Evolutionary conservation across 305 asterid species (phyloP).

Genomic region (Fraxinus latifolia): DNA sequence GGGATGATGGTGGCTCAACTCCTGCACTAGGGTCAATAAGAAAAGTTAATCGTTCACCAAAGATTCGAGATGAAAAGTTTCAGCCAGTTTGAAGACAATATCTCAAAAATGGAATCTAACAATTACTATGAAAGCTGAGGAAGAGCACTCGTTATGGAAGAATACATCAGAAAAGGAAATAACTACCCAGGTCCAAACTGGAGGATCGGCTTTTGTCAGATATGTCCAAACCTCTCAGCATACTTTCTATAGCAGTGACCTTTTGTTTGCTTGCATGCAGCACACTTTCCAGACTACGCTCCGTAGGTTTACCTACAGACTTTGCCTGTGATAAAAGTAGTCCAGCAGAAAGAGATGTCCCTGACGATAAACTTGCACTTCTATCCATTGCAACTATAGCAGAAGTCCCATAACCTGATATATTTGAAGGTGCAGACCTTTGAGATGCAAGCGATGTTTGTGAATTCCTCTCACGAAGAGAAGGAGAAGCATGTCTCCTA

Average conservation of each 20-base stretch:
- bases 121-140: conserved; percentile 18
- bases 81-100: conserved; percentile 4
- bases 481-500: conserved; percentile 94
- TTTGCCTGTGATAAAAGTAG: conserved; percentile 73
- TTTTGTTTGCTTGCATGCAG: conserved; percentile 94
- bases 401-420: conserved; percentile 95
- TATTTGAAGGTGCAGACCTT: conserved; percentile 58
- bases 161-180: conserved; percentile 32
- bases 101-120: conserved; percentile 8
- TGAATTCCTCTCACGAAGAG: conserved; percentile 84
- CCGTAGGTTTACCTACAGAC: conserved; percentile 60
- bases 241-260: conserved; percentile 96
- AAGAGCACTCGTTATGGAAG: neutral
- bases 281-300: conserved; percentile 94
- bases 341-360: conserved; percentile 71
- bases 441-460: conserved; percentile 58
- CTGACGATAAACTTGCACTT: conserved; percentile 71
- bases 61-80: conserved; percentile 4
- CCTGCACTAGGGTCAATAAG: conserved; percentile 93
- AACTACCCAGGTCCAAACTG: conserved; percentile 97
- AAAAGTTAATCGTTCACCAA: conserved; percentile 40
- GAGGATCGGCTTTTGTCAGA: conserved; percentile 82
- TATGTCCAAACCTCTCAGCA: conserved; percentile 86
- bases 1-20: conserved; percentile 98
- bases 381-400: conserved; percentile 98